phyloP scores from a whole-genome alignment of 2,329 filamentous ascomycete species.

The Diaporthe batatas region DNA sequence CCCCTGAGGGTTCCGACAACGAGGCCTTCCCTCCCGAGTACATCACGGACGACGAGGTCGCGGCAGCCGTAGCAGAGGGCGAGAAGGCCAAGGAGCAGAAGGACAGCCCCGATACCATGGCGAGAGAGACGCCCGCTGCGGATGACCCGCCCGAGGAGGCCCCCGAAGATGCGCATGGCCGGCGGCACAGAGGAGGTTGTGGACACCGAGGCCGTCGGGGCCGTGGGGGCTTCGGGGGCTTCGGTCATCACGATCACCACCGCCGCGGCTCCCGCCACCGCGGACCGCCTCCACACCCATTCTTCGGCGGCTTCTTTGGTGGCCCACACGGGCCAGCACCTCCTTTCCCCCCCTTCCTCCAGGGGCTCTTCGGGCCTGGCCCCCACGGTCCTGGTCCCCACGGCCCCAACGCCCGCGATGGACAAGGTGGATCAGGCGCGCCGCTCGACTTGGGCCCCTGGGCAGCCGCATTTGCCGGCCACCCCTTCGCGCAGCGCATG shows the following conservation, averaged over 20 bases:
- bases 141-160: slow-evolving; percentile 48
- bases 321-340: slow-evolving; percentile 30
- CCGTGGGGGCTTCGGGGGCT: slow-evolving; percentile 43
- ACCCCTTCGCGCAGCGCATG: slow-evolving; percentile 59
- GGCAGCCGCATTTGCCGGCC: slow-evolving; percentile 56
- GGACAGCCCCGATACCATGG: slow-evolving; percentile 51
- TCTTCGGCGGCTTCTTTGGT: slow-evolving; percentile 43
- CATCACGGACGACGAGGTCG: slow-evolving; percentile 41
- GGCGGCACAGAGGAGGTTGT: slow-evolving; percentile 42
- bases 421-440: slow-evolving; percentile 26
- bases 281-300: slow-evolving; percentile 45
- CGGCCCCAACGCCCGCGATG: slow-evolving; percentile 44
- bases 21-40: slow-evolving; percentile 40
- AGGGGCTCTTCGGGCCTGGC: slow-evolving; percentile 34
- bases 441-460: slow-evolving; percentile 55
- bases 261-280: slow-evolving; percentile 40
- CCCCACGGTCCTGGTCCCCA: slow-evolving; percentile 37
- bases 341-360: slow-evolving; percentile 31
- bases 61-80: slow-evolving; percentile 36
- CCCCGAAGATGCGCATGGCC: slow-evolving; percentile 36
- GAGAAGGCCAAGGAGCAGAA: slow-evolving; percentile 32
- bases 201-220: slow-evolving; percentile 43
- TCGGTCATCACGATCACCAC: slow-evolving; percentile 35
- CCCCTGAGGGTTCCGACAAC: slow-evolving; percentile 28
- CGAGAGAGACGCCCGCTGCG: slow-evolving; percentile 44